A percentile compares a stretch with the other conserved stretches of the same genome.
These are phyloP conservation scores for Termitomyces sp. DNA, from an alignment of 768 basidiomycete species.

Conservation along the genomic window DNA sequence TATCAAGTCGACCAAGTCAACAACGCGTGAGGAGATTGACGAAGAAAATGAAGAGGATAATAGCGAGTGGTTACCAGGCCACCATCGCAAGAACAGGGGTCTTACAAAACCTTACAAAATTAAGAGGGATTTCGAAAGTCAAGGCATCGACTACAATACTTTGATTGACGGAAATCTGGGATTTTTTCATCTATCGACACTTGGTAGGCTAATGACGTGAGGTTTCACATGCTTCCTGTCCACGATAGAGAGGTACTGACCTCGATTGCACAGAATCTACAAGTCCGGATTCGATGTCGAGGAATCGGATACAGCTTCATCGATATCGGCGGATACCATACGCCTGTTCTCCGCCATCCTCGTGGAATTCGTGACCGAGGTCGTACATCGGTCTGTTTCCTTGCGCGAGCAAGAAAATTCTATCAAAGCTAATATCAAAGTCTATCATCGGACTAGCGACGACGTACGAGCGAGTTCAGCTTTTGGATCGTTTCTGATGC, in stretches of 20 bases:
- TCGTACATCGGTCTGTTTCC: conserved; percentile 46
- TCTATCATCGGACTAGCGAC: conserved; percentile 46
- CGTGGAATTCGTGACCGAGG: conserved; percentile 44
- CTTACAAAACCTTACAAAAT: conserved; percentile 41
- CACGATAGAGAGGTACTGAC: background rate
- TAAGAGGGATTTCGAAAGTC: conserved; percentile 31
- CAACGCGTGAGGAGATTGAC: too few relatives aligned
- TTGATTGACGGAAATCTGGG: conserved; percentile 40
- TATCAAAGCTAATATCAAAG: conserved; percentile 54
- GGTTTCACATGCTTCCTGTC: background rate
- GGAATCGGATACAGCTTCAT: conserved; percentile 14
- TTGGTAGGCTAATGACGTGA: conserved; percentile 37
- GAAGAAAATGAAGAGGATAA: background rate
- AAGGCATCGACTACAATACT: conserved; percentile 39
- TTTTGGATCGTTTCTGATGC: background rate
- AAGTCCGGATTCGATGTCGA: conserved; percentile 17
- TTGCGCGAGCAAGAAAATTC: conserved; percentile 53
- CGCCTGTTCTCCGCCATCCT: conserved; percentile 38
- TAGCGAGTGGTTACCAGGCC: background rate
- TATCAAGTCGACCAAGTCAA: background rate
- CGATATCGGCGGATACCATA: conserved; percentile 47
- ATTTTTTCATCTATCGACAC: conserved; percentile 38
- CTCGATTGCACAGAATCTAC: conserved; percentile 12
- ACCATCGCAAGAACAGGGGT: conserved; percentile 23
- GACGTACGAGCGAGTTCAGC: conserved; percentile 24